Conservation (phyloP, 2,329 filamentous ascomycete species). For the Colletotrichum karsti region DNA sequence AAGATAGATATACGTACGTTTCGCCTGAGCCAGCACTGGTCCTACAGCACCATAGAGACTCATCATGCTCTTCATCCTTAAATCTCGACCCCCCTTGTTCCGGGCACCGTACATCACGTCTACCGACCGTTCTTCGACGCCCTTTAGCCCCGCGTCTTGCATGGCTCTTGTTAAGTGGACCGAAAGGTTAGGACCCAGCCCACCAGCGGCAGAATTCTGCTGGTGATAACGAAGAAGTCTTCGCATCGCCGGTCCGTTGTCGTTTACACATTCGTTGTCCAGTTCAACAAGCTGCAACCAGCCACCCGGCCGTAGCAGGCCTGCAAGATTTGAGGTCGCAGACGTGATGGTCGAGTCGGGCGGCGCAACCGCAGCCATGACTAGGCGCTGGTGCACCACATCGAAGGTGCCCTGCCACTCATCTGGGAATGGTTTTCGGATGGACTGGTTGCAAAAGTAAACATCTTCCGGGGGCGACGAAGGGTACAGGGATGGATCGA, state of each 20-base stretch:
- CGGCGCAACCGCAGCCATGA: not conserved
- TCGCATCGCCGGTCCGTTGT: not conserved
- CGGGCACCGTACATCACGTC: not conserved
- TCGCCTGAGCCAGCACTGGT: not conserved
- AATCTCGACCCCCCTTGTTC: not conserved
- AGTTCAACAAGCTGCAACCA: conserved; percentile 15
- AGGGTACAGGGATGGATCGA: conserved; percentile 11
- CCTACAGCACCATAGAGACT: not conserved
- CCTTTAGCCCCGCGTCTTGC: not conserved
- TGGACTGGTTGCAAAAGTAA: conserved; percentile 6
- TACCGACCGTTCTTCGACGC: not conserved
- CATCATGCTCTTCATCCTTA: not conserved
- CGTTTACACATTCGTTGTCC: not conserved
- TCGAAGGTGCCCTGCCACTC: conserved; percentile 8
- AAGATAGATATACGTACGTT: not conserved
- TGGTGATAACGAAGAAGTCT: not conserved
- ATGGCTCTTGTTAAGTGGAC: not conserved
- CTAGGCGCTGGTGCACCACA: conserved; percentile 14
- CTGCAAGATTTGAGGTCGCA: not conserved
- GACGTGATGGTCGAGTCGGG: not conserved
- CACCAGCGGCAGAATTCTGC: not conserved
- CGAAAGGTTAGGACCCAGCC: not conserved
- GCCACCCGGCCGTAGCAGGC: conserved; percentile 8
- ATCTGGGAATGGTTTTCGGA: conserved; percentile 5
- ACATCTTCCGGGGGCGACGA: not conserved